These are phyloP conservation scores for Ogataea paradorogensis DNA, from an alignment of 805 yeast species.

Conservation along the genomic window DNA sequence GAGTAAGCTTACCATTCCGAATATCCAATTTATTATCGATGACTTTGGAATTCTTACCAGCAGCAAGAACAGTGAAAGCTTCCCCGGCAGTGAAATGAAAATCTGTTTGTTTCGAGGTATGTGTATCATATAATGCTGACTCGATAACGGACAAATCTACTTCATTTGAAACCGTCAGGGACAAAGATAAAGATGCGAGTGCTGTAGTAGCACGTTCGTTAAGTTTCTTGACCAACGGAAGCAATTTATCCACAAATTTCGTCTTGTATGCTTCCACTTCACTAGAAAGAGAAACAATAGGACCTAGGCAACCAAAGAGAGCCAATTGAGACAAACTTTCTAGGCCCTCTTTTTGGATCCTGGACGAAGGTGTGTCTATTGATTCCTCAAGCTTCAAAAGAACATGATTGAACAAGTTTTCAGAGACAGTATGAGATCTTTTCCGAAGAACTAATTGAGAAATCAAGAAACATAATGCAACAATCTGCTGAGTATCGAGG, in stretches of 20 bases:
- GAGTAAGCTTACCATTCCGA: slow-evolving; percentile 29
- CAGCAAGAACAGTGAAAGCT: slow-evolving; percentile 65
- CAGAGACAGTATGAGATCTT: slow-evolving; percentile 22
- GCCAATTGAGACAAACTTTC: slow-evolving; percentile 44
- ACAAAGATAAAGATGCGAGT: slow-evolving; percentile 53
- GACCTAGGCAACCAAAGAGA: slow-evolving; percentile 46
- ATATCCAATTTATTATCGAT: slow-evolving; percentile 55
- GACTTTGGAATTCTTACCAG: slow-evolving; percentile 71
- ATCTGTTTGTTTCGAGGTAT: slow-evolving; percentile 71
- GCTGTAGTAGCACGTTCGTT: slow-evolving; percentile 60
- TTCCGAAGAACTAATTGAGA: slow-evolving; percentile 44
- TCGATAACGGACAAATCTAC: slow-evolving; percentile 34
- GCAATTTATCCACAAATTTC: slow-evolving; percentile 30
- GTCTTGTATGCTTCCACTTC: slow-evolving; percentile 23
- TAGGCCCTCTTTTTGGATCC: slow-evolving; percentile 29
- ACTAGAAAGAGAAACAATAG: slow-evolving; percentile 21
- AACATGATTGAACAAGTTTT: slow-evolving; percentile 7
- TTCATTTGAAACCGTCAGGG: slow-evolving; percentile 24
- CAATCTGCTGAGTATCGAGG: slow-evolving; percentile 12
- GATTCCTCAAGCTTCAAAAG: slow-evolving; percentile 24
- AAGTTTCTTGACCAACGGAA: slow-evolving; percentile 45
- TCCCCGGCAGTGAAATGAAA: slow-evolving; percentile 79
- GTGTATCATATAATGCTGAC: slow-evolving; percentile 50
- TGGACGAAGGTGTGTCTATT: slow-evolving; percentile 19
- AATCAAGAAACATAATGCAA: slow-evolving; percentile 43